Evolutionary conservation across 2,329 filamentous ascomycete genomes (phyloP).

Genomic region (Clarireedia monteithiana): DNA sequence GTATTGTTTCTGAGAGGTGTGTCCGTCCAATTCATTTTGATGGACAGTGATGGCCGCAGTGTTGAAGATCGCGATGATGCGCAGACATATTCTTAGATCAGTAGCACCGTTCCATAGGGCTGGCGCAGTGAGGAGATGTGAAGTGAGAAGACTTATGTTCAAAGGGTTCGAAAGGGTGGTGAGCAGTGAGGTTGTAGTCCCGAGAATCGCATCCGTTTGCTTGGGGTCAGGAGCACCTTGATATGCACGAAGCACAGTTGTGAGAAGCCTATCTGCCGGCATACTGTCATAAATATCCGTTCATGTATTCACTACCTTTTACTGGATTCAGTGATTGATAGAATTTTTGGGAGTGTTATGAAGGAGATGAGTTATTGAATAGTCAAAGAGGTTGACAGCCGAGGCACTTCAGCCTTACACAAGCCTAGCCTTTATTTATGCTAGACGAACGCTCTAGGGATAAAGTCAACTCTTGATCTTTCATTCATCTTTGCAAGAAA

Average conservation of each 20-base stretch:
- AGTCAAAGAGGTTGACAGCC: not conserved
- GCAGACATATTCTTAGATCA: conserved; percentile 42
- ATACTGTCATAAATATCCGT: conserved; percentile 7
- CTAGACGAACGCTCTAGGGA: too few relatives aligned
- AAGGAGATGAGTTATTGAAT: not conserved
- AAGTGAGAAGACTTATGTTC: conserved; percentile 50
- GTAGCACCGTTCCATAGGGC: conserved; percentile 48
- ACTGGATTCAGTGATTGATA: not conserved
- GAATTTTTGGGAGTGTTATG: not conserved
- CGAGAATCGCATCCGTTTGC: conserved; percentile 31
- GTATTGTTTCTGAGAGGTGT: conserved; percentile 22
- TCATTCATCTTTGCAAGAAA: too few relatives aligned
- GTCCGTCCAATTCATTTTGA: conserved; percentile 28
- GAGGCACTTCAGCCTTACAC: not conserved
- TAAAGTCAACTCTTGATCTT: too few relatives aligned
- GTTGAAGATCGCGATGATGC: conserved; percentile 49
- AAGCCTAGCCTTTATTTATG: not conserved
- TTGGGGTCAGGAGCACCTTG: conserved; percentile 22
- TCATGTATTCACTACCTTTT: not conserved
- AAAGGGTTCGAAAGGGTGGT: conserved; percentile 51
- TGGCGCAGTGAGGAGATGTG: conserved; percentile 49
- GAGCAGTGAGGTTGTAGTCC: conserved; percentile 46
- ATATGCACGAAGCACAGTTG: conserved; percentile 27
- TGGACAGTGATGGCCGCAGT: conserved; percentile 35
- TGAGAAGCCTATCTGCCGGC: conserved; percentile 29